These are phyloP conservation scores for Aphanomyces euteiches DNA, from an alignment of 352 stramenopile genomes.

Conservation along the genomic window DNA sequence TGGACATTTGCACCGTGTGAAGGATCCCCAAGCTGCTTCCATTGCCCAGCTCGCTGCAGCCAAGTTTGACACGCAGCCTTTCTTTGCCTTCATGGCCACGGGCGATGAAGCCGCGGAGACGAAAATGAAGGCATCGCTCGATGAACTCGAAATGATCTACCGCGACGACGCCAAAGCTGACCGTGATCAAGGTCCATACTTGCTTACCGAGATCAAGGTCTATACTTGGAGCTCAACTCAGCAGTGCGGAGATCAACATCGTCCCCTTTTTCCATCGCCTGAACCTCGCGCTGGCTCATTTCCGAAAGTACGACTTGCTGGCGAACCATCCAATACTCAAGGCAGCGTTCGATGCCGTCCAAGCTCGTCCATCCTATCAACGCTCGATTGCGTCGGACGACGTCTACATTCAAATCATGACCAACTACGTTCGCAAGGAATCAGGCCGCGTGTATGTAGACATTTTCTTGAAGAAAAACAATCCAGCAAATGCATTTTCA, in stretches of 20 bases:
- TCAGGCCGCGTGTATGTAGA: too few species aligned
- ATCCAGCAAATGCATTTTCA: too few species aligned
- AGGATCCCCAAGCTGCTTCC: too few species aligned
- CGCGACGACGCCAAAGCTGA: not conserved
- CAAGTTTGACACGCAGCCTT: too few species aligned
- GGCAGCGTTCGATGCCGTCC: not conserved
- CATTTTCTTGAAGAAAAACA: too few species aligned
- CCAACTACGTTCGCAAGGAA: not conserved
- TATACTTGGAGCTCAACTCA: not conserved
- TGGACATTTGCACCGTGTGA: too few species aligned
- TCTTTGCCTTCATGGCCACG: too few species aligned
- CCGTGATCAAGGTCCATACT: not conserved
- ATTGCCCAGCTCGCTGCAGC: too few species aligned
- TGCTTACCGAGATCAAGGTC: constrained; percentile 1
- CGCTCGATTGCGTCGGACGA: not conserved
- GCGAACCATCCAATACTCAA: not conserved
- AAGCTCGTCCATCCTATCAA: not conserved
- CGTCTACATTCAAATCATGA: not conserved
- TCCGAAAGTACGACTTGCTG: not conserved
- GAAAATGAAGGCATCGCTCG: not conserved
- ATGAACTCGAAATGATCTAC: constrained; percentile 3
- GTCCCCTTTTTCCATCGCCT: not conserved
- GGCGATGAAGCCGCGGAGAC: not conserved
- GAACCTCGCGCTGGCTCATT: not conserved
- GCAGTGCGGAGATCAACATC: not conserved